Base-by-base conservation (phyloP, 805 yeast species). In the Blastobotrys parvus region DNA sequence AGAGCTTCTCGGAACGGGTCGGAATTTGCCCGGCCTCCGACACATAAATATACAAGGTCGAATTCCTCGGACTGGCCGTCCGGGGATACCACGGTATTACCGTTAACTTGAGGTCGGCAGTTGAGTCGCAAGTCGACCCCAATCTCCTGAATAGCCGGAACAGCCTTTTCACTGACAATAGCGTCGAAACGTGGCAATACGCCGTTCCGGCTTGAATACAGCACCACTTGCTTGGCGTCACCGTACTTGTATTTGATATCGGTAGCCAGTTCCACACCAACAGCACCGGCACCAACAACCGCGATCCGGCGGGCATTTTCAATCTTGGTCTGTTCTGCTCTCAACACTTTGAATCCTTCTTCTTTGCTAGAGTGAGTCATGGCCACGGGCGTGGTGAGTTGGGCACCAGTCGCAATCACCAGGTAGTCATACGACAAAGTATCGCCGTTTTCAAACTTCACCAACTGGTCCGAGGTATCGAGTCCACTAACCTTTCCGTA, bases 221-320 rank as follows among this genome's bases (percentile, higher is more conserved):
- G 41, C 3, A 41, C 57, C 6, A 73, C 67, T 10, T 52, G 20
- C 35, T 32, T 54, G 47, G 69, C 67, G 4, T 61, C 61, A 1
- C 67, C 64, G 48, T 58, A 70, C 31, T 25, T 25, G 16, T 54
- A 51, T 38, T 55, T 61, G 38, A 74, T 57, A 44, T 74, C 78
- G 27, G 70, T 74, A 1, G 75, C 72, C 20, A 69, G 58, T 53
- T 74, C 78, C 35, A 72, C 67, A 2, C 78, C 78, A 17, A 71
- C 56, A 1, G 77, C 73, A 25, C 79, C 79, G 13, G 71, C 77
- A 4, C 79, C 79, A 43, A 72, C 66, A 10, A 69, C 59, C 3
- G 72, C 65, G n/a, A 75, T 63, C 6, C 53, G 59, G 6, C 67
- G 54, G 13, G 70, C 64, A 3, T 45, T 35, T 13, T 54, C 55